These are phyloP conservation scores for Hordeum marinum DNA, from an alignment of 176 grass and related monocot genomes.

Conservation along the genomic window DNA sequence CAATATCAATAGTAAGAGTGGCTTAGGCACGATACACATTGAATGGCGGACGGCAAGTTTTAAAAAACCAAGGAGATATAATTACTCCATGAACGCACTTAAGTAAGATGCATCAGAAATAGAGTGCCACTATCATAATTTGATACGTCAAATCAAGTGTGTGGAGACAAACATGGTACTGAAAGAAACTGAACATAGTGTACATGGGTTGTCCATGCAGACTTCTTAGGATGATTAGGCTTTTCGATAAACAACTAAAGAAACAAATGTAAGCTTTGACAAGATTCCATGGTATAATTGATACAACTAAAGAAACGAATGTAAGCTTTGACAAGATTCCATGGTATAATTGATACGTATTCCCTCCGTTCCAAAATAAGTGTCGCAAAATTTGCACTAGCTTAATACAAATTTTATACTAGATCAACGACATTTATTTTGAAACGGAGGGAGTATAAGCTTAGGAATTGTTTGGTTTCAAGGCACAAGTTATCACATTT, in stretches of 20 bases:
- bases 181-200: background rate
- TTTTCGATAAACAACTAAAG: background rate
- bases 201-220: background rate
- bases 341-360: background rate
- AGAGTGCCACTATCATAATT: background rate
- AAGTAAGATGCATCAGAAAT: background rate
- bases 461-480: no score
- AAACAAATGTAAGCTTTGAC: background rate
- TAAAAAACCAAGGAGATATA: no score
- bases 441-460: no score
- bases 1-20: background rate
- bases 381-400: no score
- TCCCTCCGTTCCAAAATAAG: no score
- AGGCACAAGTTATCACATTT: no score
- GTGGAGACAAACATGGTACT: background rate
- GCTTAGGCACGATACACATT: no score
- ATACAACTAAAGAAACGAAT: background rate
- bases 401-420: no score
- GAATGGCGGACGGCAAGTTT: no score
- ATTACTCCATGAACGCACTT: no score
- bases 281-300: background rate
- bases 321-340: background rate
- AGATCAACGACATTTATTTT: no score
- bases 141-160: background rate
- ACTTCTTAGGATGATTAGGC: background rate